phyloP scores from a whole-genome alignment of 139 green algal genomes.

The Micromonas commoda region DNA sequence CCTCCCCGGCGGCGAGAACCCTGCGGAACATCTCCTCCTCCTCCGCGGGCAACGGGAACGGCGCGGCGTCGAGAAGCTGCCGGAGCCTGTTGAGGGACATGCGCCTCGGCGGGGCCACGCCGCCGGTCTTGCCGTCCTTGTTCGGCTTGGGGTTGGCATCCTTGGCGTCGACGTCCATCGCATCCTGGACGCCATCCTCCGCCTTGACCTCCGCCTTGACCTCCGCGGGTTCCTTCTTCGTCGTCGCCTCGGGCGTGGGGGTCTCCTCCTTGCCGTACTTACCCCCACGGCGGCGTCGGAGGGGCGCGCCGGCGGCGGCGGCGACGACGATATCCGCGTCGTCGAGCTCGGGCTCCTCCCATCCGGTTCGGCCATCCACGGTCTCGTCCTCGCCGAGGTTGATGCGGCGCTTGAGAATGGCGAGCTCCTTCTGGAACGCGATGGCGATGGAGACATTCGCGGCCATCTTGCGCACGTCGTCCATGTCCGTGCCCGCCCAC shows the following conservation, averaged over 20 bases:
- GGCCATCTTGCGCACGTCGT: neutral
- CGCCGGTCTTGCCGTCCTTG: neutral
- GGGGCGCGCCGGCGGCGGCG: no score
- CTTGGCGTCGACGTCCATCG: neutral
- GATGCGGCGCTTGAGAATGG: neutral
- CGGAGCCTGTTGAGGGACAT: neutral
- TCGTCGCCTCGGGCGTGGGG: neutral
- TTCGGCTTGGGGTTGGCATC: neutral
- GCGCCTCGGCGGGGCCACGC: neutral
- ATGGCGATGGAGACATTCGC: slow-evolving; percentile 3
- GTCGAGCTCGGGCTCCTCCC: neutral
- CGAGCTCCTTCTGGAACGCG: neutral
- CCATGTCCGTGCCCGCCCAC: slow-evolving; percentile 22
- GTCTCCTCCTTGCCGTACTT: neutral
- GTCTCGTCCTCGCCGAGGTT: neutral
- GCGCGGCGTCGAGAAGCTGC: neutral
- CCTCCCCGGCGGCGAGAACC: neutral
- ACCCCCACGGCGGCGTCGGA: neutral
- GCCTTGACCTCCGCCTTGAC: neutral
- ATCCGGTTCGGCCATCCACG: neutral
- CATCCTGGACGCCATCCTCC: neutral
- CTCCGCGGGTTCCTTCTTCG: neutral
- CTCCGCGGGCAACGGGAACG: neutral
- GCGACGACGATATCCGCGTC: neutral
- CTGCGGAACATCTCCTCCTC: neutral